A percentile compares a stretch with the other conserved stretches of the same genome.
These are phyloP conservation scores for Pochonia chlamydosporia DNA, from an alignment of 2,329 filamentous ascomycete genomes.

Conservation along the genomic window DNA sequence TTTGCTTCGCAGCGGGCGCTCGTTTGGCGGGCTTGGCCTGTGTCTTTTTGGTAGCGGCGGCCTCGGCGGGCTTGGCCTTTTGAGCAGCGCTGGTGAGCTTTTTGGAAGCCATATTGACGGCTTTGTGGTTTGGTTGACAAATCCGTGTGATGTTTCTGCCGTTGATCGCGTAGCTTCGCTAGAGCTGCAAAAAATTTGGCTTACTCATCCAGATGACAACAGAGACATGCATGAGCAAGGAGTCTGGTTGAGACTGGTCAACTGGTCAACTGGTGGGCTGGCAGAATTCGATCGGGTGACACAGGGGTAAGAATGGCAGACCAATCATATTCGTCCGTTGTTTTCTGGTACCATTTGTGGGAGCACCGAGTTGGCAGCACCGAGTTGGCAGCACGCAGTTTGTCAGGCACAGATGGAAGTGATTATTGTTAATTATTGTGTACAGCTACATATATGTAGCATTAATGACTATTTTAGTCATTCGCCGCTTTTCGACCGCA, in stretches of 20 bases:
- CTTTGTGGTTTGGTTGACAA: background rate
- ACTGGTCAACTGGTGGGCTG: background rate
- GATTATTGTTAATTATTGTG: too few species aligned
- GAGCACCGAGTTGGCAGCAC: too few species aligned
- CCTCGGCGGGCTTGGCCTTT: constrained; percentile 1
- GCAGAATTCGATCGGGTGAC: too few species aligned
- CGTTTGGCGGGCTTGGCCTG: constrained; percentile 5
- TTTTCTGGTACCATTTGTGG: too few species aligned
- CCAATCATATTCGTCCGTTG: too few species aligned
- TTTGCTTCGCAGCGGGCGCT: constrained; percentile 1
- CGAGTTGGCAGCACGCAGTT: too few species aligned
- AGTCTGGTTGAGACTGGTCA: background rate
- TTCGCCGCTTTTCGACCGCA: too few species aligned
- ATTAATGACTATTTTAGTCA: too few species aligned
- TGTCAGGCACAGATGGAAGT: too few species aligned
- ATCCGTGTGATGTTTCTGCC: background rate
- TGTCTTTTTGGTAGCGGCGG: background rate
- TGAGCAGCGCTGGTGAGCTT: constrained; percentile 3
- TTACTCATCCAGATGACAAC: background rate
- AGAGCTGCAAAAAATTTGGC: constrained; percentile 1
- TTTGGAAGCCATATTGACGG: constrained; percentile 8
- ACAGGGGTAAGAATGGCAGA: too few species aligned
- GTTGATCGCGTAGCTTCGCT: background rate
- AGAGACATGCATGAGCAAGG: background rate
- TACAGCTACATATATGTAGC: too few species aligned